Conservation (phyloP, 805 yeast genomes). For the Myxozyma sirexii region DNA sequence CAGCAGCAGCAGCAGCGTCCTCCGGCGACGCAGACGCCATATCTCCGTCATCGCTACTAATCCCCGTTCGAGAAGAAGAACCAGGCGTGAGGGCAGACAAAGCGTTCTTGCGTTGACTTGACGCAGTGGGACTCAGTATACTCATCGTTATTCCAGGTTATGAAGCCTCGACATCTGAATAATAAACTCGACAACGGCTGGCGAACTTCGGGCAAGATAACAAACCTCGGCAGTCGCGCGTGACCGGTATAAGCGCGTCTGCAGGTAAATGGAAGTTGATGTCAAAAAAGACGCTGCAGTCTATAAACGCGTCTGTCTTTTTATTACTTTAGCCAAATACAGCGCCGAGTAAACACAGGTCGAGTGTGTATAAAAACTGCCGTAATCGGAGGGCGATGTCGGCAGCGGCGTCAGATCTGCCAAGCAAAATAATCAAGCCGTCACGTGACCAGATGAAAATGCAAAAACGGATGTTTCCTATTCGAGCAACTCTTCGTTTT, state of each 20-base stretch:
- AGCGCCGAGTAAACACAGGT: not conserved
- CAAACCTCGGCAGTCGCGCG: too few species aligned
- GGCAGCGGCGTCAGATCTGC: conserved; percentile 9
- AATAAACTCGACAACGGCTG: too few species aligned
- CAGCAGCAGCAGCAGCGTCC: conserved; percentile 14
- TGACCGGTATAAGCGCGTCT: too few species aligned
- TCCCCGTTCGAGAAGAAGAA: not conserved
- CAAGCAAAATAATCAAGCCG: too few species aligned
- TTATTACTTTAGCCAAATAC: not conserved
- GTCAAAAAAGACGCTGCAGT: not conserved
- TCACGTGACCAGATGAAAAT: too few species aligned
- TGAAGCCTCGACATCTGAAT: not conserved
- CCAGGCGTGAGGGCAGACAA: conserved; percentile 8
- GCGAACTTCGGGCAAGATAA: too few species aligned
- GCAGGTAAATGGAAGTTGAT: not conserved
- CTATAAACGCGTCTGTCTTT: not conserved
- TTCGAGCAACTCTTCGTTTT: too few species aligned
- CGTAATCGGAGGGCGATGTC: conserved; percentile 23
- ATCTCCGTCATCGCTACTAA: conserved; percentile 18
- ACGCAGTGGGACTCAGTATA: not conserved
- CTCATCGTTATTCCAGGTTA: not conserved
- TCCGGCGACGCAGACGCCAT: conserved; percentile 26
- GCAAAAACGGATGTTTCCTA: too few species aligned
- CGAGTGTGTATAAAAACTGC: not conserved
- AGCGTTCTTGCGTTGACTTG: not conserved